phyloP scores from a whole-genome alignment of 2,329 filamentous ascomycete species.

The Akanthomyces dipterigenus region DNA sequence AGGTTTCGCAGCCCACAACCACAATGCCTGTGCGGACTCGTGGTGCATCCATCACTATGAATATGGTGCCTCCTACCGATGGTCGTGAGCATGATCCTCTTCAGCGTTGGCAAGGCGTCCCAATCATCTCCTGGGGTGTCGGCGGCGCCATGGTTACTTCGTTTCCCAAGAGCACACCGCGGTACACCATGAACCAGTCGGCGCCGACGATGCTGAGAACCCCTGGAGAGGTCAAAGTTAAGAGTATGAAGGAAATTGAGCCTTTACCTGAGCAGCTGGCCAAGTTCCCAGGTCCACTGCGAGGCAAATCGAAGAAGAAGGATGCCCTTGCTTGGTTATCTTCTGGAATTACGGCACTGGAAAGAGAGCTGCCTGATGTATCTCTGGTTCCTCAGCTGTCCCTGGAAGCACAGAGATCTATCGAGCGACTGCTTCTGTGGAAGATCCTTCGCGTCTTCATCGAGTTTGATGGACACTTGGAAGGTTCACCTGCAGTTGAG shows the following conservation, averaged over 20 bases:
- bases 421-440: slow-evolving; percentile 81
- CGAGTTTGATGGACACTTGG: slow-evolving; percentile 77
- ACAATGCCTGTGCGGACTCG: slow-evolving; percentile 21
- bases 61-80: slow-evolving; percentile 56
- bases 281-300: slow-evolving; percentile 85
- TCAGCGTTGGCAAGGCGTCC: slow-evolving; percentile 83
- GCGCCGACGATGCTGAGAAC: slow-evolving; percentile 74
- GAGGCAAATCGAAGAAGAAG: slow-evolving; percentile 91
- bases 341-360: slow-evolving; percentile 66
- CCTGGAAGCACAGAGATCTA: slow-evolving; percentile 60
- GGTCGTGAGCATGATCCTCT: slow-evolving; percentile 68
- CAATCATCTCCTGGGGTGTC: slow-evolving; percentile 81
- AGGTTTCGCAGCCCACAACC: slow-evolving; percentile 18
- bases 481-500: slow-evolving; percentile 64
- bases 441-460: slow-evolving; percentile 76
- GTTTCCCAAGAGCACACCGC: slow-evolving; percentile 82
- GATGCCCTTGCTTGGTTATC: slow-evolving; percentile 77
- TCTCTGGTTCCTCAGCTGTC: slow-evolving; percentile 44
- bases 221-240: slow-evolving; percentile 75
- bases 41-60: slow-evolving; percentile 48
- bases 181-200: slow-evolving; percentile 69
- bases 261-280: slow-evolving; percentile 64
- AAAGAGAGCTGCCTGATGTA: slow-evolving; percentile 48
- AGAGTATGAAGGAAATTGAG: slow-evolving; percentile 65
- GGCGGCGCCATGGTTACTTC: slow-evolving; percentile 76